A percentile compares a stretch with the other conserved stretches of the same genome.
phyloP scores from a whole-genome alignment of 139 green algal genomes.

The Protoeuglena noctilucae region DNA sequence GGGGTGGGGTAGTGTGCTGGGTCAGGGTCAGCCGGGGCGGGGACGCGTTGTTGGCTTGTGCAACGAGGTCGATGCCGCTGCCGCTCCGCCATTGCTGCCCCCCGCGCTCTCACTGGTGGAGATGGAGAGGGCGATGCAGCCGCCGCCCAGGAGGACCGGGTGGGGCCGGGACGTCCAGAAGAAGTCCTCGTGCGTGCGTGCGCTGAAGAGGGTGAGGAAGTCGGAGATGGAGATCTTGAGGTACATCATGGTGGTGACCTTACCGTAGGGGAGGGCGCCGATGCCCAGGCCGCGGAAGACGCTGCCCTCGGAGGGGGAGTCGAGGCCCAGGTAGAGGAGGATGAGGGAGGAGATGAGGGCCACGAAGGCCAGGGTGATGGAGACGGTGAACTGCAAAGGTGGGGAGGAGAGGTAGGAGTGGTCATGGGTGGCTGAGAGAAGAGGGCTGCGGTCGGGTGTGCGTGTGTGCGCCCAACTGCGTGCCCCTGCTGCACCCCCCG shows the following conservation, averaged over 20 bases:
- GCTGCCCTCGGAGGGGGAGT: slow-evolving; percentile 26
- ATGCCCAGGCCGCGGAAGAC: slow-evolving; percentile 26
- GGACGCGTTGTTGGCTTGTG: too few relatives aligned
- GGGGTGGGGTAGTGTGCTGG: too few relatives aligned
- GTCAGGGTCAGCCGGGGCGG: too few relatives aligned
- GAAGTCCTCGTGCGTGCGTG: slow-evolving; percentile 46
- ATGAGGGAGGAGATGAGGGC: slow-evolving; percentile 56
- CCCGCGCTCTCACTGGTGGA: too few relatives aligned
- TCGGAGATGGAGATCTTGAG: slow-evolving; percentile 69
- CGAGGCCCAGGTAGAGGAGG: slow-evolving; percentile 45
- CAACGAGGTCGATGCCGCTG: too few relatives aligned
- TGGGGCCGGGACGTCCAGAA: slow-evolving; percentile 38
- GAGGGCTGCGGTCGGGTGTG: background rate
- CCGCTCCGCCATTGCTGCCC: too few relatives aligned
- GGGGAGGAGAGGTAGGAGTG: slow-evolving; percentile 11
- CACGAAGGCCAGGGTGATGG: slow-evolving; percentile 43
- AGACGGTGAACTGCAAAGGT: slow-evolving; percentile 46
- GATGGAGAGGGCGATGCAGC: slow-evolving; percentile 40
- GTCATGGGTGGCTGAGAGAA: background rate
- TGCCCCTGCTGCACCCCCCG: background rate
- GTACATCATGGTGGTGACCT: slow-evolving; percentile 64
- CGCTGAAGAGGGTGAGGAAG: slow-evolving; percentile 70
- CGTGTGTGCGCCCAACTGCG: too few relatives aligned
- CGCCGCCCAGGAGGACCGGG: slow-evolving; percentile 23
- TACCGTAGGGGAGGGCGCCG: slow-evolving; percentile 28